Conservation (phyloP, 2,329 filamentous ascomycete genomes). For the Arthrobotrys musiformis region DNA sequence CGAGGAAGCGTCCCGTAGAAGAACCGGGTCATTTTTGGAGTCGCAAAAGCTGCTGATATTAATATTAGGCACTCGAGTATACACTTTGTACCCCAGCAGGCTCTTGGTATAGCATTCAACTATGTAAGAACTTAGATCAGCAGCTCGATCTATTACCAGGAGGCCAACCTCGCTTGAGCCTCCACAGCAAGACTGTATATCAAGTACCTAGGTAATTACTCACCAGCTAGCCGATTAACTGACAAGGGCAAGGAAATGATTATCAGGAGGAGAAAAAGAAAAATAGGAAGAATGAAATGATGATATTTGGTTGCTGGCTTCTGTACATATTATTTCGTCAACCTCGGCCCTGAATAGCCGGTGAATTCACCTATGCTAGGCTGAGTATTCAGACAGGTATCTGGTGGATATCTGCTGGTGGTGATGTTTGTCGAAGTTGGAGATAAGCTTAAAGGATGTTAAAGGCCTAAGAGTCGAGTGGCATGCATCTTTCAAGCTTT, state of each 20-base stretch:
- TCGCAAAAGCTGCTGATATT: not conserved
- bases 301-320: not conserved
- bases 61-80: not conserved
- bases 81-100: not conserved
- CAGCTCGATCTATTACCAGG: not conserved
- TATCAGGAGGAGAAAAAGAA: not conserved
- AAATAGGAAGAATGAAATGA: not conserved
- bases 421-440: too few relatives aligned
- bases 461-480: too few relatives aligned
- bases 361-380: too few relatives aligned
- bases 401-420: too few relatives aligned
- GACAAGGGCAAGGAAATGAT: not conserved
- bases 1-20: not conserved
- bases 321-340: slow-evolving; percentile 1
- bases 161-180: not conserved
- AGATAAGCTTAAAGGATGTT: too few relatives aligned
- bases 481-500: not conserved
- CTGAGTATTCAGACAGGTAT: too few relatives aligned
- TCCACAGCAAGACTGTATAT: not conserved
- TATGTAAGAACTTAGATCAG: not conserved
- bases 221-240: not conserved
- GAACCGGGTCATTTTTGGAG: slow-evolving; percentile 28
- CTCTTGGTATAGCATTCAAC: too few relatives aligned
- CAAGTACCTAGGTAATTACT: too few relatives aligned
- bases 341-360: not conserved